Base-by-base conservation (phyloP, 2,329 filamentous ascomycete genomes). In the Pyrenophora teres region DNA sequence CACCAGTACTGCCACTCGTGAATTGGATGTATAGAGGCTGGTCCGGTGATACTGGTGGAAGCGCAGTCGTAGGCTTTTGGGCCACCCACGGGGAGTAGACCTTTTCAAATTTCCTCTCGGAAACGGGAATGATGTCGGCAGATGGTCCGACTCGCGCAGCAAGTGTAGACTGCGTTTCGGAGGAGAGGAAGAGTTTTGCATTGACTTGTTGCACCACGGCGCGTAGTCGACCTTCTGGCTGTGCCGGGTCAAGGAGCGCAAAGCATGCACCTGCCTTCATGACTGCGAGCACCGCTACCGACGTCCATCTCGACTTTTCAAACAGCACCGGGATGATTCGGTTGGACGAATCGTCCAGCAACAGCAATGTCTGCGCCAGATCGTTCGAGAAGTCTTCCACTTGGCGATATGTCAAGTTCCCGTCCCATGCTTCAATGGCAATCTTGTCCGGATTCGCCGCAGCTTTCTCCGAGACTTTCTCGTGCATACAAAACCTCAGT, bases 401-500 rank as follows among this genome's bases (percentile, higher is more conserved):
- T 57, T 74, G 62, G 5, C 52, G 58, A 41, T 74, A 74, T 1
- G 71, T 74, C 27, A 74, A 50, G 10, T 27, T 63, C 6, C 71
- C 72, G 31, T 75, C 72, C 72, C 72, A 75, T 3, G 71, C 68
- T 19, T 68, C 70, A 12, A 76, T 66, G 6, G 74, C 76, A 4
- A 63, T 62, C 46, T 75, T 74, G 2, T 73, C 60, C 0, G 73
- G 71, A 12, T 68, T 55, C 9, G 60, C 53, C 35, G 54, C 54
- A 12, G 73, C 72, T 61, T 69, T 75, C 45, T 78, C 65, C 4
- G 74, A 63, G 13, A 82, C 65, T 48, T 80, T 71, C 1, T 79
- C 76, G 53, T 81, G 78, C 71, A 79, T 79, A 60, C 78, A 80
- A 33, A 72, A 74, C 31, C 73, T 65, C 46, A 76, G 69, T 1